Evolutionary conservation across 75 land plant species (phyloP).

Genomic region (Adiantum capillusveneris): DNA sequence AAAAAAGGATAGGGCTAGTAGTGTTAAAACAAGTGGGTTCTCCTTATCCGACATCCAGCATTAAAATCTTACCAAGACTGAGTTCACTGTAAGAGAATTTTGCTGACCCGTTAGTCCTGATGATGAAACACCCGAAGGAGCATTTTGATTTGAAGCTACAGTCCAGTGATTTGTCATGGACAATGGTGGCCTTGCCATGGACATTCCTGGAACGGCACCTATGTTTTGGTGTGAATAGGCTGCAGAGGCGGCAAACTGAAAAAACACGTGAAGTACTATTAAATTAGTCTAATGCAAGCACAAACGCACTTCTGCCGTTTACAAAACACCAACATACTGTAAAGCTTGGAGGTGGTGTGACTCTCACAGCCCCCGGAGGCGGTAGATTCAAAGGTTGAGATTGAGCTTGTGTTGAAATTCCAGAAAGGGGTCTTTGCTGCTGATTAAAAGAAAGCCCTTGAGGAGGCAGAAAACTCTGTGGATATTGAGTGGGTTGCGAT

Average conservation of each 20-base stretch:
- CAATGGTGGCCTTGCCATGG: not conserved
- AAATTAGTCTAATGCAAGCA: too few species aligned
- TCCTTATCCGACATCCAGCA: not conserved
- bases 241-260: not conserved
- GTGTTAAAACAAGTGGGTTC: not conserved
- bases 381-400: not conserved
- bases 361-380: not conserved
- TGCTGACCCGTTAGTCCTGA: not conserved
- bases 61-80: not conserved
- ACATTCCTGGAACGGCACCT: not conserved
- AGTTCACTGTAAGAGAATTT: not conserved
- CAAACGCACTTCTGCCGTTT: too few species aligned
- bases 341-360: conserved; percentile 2
- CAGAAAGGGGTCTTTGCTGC: not conserved
- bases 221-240: not conserved
- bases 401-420: too few species aligned
- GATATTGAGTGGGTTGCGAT: conserved; percentile 23
- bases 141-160: not conserved
- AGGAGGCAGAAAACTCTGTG: conserved; percentile 13
- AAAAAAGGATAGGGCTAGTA: too few species aligned
- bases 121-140: not conserved
- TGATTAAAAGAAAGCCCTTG: conserved; percentile 17
- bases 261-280: too few species aligned
- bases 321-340: too few species aligned
- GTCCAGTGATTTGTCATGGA: not conserved